Evolutionary conservation across 169 alveolate species (phyloP), one percentile per base, ranked within the genome.

Genomic region (Plasmodium sp.): DNA sequence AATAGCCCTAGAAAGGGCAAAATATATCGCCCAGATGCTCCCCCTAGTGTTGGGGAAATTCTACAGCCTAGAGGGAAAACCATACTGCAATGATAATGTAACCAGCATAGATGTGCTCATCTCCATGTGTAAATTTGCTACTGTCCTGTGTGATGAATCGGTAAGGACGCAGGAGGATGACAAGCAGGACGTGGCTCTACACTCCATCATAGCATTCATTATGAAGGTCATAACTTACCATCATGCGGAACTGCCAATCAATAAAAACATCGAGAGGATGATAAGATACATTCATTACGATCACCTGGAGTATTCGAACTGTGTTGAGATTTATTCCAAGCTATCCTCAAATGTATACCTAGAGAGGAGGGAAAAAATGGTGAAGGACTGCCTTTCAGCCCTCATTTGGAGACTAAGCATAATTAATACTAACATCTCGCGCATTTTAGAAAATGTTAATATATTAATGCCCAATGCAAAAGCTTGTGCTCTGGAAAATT

Each of bases 71-170:
- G 95, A 92, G 27, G 95, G 95, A 45, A 83, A 79, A 77, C 92
- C 95, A 22, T 92, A 92, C 56, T 92, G 67, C 75, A 92, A 92
- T 62, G 95, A 92, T 51, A 75, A 79, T 92, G 41, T 92, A 16
- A 92, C 82, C 34, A 83, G 83, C 56, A 16, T 92, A 36, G 95
- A 92, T 41, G 58, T 48, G 56, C 18, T 92, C 43, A 58, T 92
- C 48, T 81, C 86, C 12, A 73, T 92, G 85, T 92, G 92, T 74
- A 92, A 83, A 82, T 92, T 92, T 71, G 41, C 83, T 45, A 83
- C 71, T 92, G 81, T 92, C 12, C 77, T 92, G 51, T 92, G 95
- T 82, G 95, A 92, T 92, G 84, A 92, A 82, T 92, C 95, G 4
- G 72, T 92, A 7, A 92, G 72, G 41, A 43, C 85, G 1, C 95